phyloP scores from a whole-genome alignment of 2,329 filamentous ascomycete species.

The Trichoderma aggressivum region DNA sequence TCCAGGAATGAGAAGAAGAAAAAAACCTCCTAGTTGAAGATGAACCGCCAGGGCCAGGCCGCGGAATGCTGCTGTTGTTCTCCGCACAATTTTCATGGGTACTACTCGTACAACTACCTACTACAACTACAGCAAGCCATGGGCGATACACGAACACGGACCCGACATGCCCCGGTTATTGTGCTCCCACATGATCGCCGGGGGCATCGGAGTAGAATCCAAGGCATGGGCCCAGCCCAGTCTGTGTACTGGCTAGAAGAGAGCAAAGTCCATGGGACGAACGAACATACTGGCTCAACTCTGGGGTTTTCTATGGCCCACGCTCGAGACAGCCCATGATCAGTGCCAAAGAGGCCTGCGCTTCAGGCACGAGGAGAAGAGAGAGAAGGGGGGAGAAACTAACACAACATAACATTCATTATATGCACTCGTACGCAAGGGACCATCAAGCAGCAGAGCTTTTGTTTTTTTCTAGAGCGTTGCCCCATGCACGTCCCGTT shows the following conservation, averaged over 20 bases:
- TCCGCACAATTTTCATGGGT: neutral
- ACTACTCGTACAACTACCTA: neutral
- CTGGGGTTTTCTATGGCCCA: neutral
- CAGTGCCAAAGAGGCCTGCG: neutral
- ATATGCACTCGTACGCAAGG: neutral
- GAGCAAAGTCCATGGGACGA: neutral
- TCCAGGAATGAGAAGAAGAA: neutral
- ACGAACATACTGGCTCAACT: neutral
- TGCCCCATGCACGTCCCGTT: neutral
- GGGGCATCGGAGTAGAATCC: neutral
- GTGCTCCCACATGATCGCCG: neutral
- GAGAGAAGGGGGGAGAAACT: neutral
- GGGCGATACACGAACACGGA: neutral
- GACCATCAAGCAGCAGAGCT: neutral
- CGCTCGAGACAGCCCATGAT: constrained; percentile 9
- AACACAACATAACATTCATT: too few relatives aligned
- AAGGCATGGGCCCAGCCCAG: neutral
- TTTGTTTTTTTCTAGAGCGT: neutral
- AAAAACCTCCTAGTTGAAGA: neutral
- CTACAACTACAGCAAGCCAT: neutral
- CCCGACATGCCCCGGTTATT: neutral
- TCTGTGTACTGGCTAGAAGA: neutral
- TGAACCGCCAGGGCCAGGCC: neutral
- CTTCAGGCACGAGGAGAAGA: neutral
- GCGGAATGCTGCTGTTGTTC: neutral